phyloP scores from a whole-genome alignment of 495 filamentous ascomycete genomes.

The Lineolata rhizophorae region DNA sequence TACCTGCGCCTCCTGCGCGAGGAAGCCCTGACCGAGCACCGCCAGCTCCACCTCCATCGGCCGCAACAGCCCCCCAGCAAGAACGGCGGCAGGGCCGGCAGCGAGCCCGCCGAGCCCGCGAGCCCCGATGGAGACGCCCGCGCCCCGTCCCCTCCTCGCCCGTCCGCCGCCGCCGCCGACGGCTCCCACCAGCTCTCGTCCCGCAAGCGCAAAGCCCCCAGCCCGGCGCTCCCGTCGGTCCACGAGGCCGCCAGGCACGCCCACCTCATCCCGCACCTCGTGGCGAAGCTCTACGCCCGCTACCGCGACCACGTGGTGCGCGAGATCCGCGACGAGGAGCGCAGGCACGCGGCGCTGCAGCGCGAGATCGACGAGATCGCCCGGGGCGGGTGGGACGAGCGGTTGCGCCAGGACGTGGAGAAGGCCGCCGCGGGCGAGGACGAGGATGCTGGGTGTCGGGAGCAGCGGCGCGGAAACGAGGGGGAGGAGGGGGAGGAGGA shows the following conservation, averaged over 20 bases:
- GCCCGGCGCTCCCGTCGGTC: slow-evolving; percentile 36
- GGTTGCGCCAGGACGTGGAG: slow-evolving; percentile 5
- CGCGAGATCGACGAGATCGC: slow-evolving; percentile 49
- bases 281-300: slow-evolving; percentile 47
- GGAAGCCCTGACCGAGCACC: slow-evolving; percentile 27
- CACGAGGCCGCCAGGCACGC: slow-evolving; percentile 41
- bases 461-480: too few relatives aligned
- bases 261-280: slow-evolving; percentile 42
- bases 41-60: too few relatives aligned
- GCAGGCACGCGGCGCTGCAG: slow-evolving; percentile 35
- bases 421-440: too few relatives aligned
- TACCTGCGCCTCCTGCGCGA: slow-evolving; percentile 59
- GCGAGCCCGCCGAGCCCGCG: slow-evolving; percentile 8
- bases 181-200: too few relatives aligned
- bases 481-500: background rate
- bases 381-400: slow-evolving; percentile 28
- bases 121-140: slow-evolving; percentile 17
- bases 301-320: slow-evolving; percentile 46
- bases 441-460: too few relatives aligned
- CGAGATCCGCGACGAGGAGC: slow-evolving; percentile 57
- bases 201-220: slow-evolving; percentile 52
- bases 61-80: too few relatives aligned
- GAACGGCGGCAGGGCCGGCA: slow-evolving; percentile 2
- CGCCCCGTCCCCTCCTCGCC: too few relatives aligned
- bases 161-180: too few relatives aligned